These are phyloP conservation scores for Corylus americana DNA, from an alignment of 306 rosid species.

Conservation along the genomic window DNA sequence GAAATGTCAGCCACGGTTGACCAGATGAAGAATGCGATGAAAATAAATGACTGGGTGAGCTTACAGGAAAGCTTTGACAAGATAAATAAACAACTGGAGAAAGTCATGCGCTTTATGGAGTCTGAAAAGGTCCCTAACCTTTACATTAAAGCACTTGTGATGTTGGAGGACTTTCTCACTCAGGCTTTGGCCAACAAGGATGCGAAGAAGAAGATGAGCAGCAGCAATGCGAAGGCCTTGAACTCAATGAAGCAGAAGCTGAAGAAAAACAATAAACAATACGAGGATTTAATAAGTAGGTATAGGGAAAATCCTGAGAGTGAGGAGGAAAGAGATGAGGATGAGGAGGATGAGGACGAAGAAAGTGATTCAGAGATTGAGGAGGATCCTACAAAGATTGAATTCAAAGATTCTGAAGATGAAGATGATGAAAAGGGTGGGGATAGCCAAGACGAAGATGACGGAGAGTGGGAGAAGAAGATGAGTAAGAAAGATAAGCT, in stretches of 20 bases:
- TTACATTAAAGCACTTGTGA: conserved; percentile 85
- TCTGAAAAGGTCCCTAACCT: conserved; percentile 73
- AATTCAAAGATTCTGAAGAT: conserved; percentile 49
- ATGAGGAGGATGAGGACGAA: conserved; percentile 60
- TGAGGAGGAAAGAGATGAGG: conserved; percentile 69
- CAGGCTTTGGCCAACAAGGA: conserved; percentile 96
- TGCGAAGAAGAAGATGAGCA: conserved; percentile 96
- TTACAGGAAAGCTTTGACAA: conserved; percentile 93
- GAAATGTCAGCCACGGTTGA: conserved; percentile 84
- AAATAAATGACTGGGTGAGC: conserved; percentile 97
- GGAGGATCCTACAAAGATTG: conserved; percentile 52
- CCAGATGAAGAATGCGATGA: conserved; percentile 96
- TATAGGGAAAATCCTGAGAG: conserved; percentile 84
- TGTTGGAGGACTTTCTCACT: conserved; percentile 79
- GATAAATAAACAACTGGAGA: conserved; percentile 93
- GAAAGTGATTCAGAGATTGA: conserved; percentile 57
- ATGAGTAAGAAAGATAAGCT: conserved; percentile 78
- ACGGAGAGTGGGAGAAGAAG: conserved; percentile 66
- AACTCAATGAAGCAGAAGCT: conserved; percentile 97
- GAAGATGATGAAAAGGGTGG: conserved; percentile 39
- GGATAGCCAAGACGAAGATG: conserved; percentile 34
- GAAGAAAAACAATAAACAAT: conserved; percentile 91
- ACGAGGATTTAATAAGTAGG: conserved; percentile 72
- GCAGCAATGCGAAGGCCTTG: conserved; percentile 96
- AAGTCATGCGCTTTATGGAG: conserved; percentile 91